A percentile compares a stretch with the other conserved stretches of the same genome.
These are phyloP conservation scores for Daldinia caldariorum DNA, from an alignment of 495 filamentous ascomycete species.

Conservation along the genomic window DNA sequence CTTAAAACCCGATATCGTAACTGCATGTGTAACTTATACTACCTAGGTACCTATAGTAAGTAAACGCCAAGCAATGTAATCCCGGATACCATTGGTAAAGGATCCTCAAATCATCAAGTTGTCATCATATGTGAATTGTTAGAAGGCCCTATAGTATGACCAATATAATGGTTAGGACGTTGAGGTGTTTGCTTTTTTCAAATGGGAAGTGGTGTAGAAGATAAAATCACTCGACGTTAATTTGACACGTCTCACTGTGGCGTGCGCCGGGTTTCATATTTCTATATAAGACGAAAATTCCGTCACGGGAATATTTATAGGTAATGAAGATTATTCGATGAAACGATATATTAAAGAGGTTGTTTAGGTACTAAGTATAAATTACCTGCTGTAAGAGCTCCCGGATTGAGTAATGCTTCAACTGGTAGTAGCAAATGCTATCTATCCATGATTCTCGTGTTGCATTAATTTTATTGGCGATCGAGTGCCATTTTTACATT, in stretches of 20 bases:
- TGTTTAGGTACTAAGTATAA: no score
- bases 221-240: neutral
- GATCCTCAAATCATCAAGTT: neutral
- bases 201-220: neutral
- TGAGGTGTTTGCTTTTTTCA: neutral
- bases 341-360: no score
- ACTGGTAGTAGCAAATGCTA: neutral
- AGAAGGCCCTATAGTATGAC: neutral
- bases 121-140: neutral
- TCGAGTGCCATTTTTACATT: neutral
- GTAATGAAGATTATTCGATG: no score
- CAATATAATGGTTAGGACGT: neutral
- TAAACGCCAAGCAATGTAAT: neutral
- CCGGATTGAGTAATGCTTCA: neutral
- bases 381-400: neutral
- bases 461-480: constrained; percentile 1
- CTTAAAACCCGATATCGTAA: neutral
- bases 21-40: constrained; percentile 1
- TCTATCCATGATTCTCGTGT: neutral
- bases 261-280: neutral
- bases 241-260: constrained; percentile 4
- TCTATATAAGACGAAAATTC: neutral
- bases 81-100: neutral
- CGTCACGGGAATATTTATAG: neutral
- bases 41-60: no score